Base-by-base conservation (phyloP, 305 asterid genomes). In the Coffea humblotiana region DNA sequence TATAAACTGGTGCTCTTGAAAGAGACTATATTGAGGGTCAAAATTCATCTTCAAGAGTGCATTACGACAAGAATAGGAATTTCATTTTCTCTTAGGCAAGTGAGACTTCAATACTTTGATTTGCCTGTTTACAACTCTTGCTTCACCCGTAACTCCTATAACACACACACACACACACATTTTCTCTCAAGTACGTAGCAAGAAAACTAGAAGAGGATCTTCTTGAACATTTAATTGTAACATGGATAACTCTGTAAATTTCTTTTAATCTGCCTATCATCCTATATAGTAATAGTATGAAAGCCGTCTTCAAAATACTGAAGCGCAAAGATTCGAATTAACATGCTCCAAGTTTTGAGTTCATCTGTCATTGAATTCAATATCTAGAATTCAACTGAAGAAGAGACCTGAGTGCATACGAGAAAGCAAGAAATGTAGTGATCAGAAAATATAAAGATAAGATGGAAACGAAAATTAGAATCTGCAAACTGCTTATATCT, bases 341-440 rank as follows among this genome's bases (percentile, higher is more conserved):
- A 56, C 69, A 37, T 21, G 37, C 78, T 79, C 52, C 82, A 72
- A 21, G 8, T 29, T 54, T 27, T 18, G 49, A 23, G 40, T 56
- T 16, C 82, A 60, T 37, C 54, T 16, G 67, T 1, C 69, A 35
- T 65, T 23, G 23, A 37, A 8, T 52, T 40, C 25, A 48, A 66
- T 64, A 18, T 35, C 47, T 14, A 63, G 66, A 61, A 72, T 67
- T 66, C 82, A 21, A 29, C 68, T 32, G 32, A 32, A 64, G 35
- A 65, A 48, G 52, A 71, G 18, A 32, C 80, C 80, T 77, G 75
- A 73, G 69, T 27, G 13, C 35, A 37, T 32, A 19, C 5, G 12
- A 51, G 43, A 43, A 23, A 19, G 40, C 51, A 32, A 23, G 11
- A 19, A 56, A 27, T 2, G 35, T 4, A 68, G 58, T 15, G 27